These are phyloP conservation scores for Clavariopsis aquatica DNA, from an alignment of 495 filamentous ascomycete species.

Conservation along the genomic window DNA sequence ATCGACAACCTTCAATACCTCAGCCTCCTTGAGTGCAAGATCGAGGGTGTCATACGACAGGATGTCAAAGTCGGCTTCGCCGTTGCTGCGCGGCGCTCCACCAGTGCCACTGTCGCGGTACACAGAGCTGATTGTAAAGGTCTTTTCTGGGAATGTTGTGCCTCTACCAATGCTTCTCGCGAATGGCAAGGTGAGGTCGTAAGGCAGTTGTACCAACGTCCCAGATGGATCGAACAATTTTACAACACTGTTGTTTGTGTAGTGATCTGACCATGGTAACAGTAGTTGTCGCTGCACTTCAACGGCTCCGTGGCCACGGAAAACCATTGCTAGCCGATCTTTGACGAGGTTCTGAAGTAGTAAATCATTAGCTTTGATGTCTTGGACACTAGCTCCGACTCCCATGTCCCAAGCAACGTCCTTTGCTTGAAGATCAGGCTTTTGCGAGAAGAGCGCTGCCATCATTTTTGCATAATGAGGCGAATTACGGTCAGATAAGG, in stretches of 20 bases:
- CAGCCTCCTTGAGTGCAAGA: conserved; percentile 87
- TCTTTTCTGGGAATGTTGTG: conserved; percentile 66
- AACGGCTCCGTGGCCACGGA: conserved; percentile 88
- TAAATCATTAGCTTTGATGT: conserved; percentile 61
- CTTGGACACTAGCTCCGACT: conserved; percentile 46
- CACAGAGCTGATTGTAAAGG: conserved; percentile 86
- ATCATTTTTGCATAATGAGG: conserved; percentile 90
- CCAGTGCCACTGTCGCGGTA: conserved; percentile 79
- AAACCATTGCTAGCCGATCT: conserved; percentile 72
- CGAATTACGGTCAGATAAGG: conserved; percentile 76
- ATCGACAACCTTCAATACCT: conserved; percentile 91
- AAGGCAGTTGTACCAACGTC: conserved; percentile 84
- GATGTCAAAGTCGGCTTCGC: conserved; percentile 95
- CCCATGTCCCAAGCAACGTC: conserved; percentile 86
- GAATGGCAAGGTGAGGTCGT: conserved; percentile 86
- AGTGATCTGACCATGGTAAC: conserved; percentile 79
- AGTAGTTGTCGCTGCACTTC: conserved; percentile 72
- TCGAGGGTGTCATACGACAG: conserved; percentile 76
- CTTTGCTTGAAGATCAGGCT: conserved; percentile 71
- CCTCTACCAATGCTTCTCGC: conserved; percentile 81
- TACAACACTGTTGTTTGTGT: conserved; percentile 66
- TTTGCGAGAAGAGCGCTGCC: conserved; percentile 72
- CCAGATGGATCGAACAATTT: conserved; percentile 80
- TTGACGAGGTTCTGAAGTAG: conserved; percentile 74
- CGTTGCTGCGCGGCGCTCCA: conserved; percentile 75